Conservation (phyloP, 164 flowering plant species). For the Stephania yunnanensis region DNA sequence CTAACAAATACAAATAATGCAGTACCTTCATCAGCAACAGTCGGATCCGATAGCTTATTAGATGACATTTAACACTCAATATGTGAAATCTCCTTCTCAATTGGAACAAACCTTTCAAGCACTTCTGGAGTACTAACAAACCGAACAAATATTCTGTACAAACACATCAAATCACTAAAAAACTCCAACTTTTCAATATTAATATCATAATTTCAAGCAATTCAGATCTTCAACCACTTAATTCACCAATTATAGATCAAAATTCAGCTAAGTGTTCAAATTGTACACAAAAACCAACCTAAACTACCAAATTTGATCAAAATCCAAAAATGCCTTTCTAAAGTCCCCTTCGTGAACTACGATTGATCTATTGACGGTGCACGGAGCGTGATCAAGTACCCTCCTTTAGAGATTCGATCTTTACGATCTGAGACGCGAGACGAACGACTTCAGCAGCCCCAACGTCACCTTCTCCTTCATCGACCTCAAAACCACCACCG, state of each 20-base stretch:
- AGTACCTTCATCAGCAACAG: constrained; percentile 38
- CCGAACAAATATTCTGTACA: constrained; percentile 66
- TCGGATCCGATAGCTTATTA: constrained; percentile 34
- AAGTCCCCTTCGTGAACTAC: constrained; percentile 82
- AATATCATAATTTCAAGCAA: not conserved
- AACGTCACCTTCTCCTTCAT: constrained; percentile 70
- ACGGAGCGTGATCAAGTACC: constrained; percentile 69
- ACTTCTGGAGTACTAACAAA: constrained; percentile 85
- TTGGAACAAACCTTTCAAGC: constrained; percentile 76
- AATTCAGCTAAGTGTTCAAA: not conserved
- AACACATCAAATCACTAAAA: not conserved
- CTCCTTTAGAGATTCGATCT: constrained; percentile 80
- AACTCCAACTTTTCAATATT: not conserved
- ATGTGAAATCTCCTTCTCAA: constrained; percentile 74
- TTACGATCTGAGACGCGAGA: constrained; percentile 56
- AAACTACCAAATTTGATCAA: not conserved
- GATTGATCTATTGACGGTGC: constrained; percentile 27
- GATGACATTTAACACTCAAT: constrained; percentile 59
- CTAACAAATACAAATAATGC: too few relatives aligned
- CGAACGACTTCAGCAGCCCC: constrained; percentile 62
- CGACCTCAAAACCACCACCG: constrained; percentile 53
- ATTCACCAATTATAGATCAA: not conserved
- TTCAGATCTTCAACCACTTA: not conserved
- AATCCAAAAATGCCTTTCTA: constrained; percentile 45
- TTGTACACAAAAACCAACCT: not conserved